Evolutionary conservation across 192 early-diverging fungal genomes (phyloP), one percentile per base, ranked within the genome.

Genomic region (Bifiguratus adelaidae): DNA sequence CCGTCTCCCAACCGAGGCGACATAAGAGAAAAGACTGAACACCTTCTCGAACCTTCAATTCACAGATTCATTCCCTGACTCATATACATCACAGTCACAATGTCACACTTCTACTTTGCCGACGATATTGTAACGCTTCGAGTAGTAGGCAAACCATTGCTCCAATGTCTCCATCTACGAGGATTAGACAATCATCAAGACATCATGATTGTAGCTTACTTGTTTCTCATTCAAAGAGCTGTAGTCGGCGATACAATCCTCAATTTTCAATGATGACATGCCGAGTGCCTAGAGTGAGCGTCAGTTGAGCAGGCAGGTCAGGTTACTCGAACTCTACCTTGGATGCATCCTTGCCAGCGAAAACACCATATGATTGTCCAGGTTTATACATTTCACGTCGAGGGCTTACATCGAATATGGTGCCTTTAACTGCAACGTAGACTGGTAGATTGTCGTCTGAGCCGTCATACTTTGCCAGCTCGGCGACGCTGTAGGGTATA

Each of bases 381-480:
- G 76, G 75, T 19, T 65, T 59, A 64, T 91, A 91, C 67, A 76
- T 70, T 27, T 70, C 71, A 20, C 64, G 63, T 42, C 78, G 75
- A 38, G 38, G 24, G 1, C 78, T 66, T 18, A 91, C 85, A 69
- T 91, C 85, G 52, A 80, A 91, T 5, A 91, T 73, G 41, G 67
- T 78, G 7, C 89, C 83, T 60, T 89, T 91, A 43, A 91, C 66
- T 3, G 83, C 89, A n/a, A 91, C 68, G 51, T 88, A 91, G 48
- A 91, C 77, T 7, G 83, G 76, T 38, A 50, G 32, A 24, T 55
- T 52, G 1, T 63, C 29, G 37, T 86, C 71, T 8, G 52, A 48
- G 22, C 86, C 86, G 49, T 89, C 68, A 52, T 67, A 75, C 47
- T 76, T 49, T 7, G 67, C 53, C 8, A 88, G 76, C 55, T 88